Base-by-base conservation (phyloP, 345 rosid genomes). In the Dovyalis caffra region DNA sequence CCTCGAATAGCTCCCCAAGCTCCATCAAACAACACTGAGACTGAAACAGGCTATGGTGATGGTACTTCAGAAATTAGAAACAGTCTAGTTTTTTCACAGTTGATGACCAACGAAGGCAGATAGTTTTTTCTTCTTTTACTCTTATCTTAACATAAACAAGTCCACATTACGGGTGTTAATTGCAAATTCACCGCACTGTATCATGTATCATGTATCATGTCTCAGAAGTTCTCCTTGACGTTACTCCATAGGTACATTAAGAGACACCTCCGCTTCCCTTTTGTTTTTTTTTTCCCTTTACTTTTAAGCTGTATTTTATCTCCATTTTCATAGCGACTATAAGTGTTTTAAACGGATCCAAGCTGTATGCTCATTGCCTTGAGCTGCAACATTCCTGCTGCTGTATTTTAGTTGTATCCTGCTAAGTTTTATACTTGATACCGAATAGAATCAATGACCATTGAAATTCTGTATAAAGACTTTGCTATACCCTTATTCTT, bases 21-120 rank as follows among this genome's bases (percentile, higher is more conserved):
- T 70, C 66, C 77, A 34, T 70, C 81, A 18, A 78, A 72, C 71
- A 72, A 66, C 51, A 75, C 75, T 5, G 63, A 75, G 66, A 49
- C 70, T 0, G 89, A 73, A 64, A 79, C 74, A 47, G 87, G 78
- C 53, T 81, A 63, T 49, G 86, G 71, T 25, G 82, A 77, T 64
- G 91, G 79, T 68, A 56, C 84, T 75, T 89, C 91, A 15, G 96
- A 92, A 53, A 69, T 86, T 25, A 78, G 87, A n/a, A 89, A 88
- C 20, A 88, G 82, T 69, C 83, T 76, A 84, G 94, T 95, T 25
- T 95, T 95, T 81, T 95, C 99, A 58, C 99, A 95, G 85, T 87
- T 92, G 77, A 76, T 95, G 78, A 95, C 87, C 15, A 92, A 89
- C 10, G 90, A 89, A 70, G 98, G 98, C 74, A 90, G 99, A 77